Percentiles rank a stretch among this genome's conserved stretches.
Conservation (phyloP, 495 filamentous ascomycete species). For the Cladorrhinum samala region DNA sequence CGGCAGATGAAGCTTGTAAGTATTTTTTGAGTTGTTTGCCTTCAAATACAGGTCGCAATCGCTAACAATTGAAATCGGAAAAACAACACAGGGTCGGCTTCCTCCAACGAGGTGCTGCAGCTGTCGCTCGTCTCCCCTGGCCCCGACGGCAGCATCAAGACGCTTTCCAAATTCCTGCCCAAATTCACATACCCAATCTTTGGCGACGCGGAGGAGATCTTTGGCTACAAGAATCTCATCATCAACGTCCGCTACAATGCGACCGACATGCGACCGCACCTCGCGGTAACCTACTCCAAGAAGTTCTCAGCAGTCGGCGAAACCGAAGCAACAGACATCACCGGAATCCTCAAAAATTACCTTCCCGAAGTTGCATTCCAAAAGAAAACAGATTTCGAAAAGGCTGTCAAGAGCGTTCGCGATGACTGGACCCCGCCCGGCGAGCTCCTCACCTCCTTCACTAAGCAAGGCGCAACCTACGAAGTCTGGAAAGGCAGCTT, state of each 20-base stretch:
- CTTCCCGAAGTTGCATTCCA: constrained; percentile 64
- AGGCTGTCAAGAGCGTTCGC: constrained; percentile 46
- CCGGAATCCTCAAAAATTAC: constrained; percentile 57
- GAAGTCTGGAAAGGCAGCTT: constrained; percentile 50
- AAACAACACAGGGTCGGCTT: constrained; percentile 61
- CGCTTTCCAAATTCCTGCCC: constrained; percentile 66
- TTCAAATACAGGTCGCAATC: background rate
- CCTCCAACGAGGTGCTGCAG: constrained; percentile 67
- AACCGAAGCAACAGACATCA: constrained; percentile 59
- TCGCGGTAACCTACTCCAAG: constrained; percentile 64
- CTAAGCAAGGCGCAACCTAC: constrained; percentile 31
- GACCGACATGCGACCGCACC: constrained; percentile 69
- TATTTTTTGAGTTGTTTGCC: background rate
- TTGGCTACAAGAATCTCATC: constrained; percentile 76
- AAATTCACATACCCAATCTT: constrained; percentile 89
- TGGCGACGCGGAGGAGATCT: constrained; percentile 82
- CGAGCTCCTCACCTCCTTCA: constrained; percentile 36
- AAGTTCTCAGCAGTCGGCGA: constrained; percentile 71
- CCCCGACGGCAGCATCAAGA: constrained; percentile 46
- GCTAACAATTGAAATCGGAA: background rate
- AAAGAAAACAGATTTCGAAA: constrained; percentile 52
- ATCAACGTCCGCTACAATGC: constrained; percentile 74
- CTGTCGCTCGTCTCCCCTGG: constrained; percentile 61
- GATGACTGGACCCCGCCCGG: constrained; percentile 57
- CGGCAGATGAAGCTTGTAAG: constrained; percentile 19